Evolutionary conservation across 495 filamentous ascomycete species (phyloP).

Genomic region (Symbiotaphrina buchneri): DNA sequence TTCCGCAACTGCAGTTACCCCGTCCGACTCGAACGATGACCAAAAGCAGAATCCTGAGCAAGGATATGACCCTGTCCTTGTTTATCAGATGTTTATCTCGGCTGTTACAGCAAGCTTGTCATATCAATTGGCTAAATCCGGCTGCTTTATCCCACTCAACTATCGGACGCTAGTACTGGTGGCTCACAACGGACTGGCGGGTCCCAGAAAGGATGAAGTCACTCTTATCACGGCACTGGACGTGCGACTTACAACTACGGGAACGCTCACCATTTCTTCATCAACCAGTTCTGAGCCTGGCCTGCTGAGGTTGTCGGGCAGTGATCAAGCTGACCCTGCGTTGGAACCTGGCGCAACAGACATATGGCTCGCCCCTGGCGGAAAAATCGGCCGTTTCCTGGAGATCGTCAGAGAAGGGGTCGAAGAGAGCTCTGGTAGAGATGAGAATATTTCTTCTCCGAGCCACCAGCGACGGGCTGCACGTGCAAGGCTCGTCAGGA

Average conservation of each 20-base stretch:
- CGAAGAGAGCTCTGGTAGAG: background rate
- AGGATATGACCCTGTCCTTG: slow-evolving; percentile 1
- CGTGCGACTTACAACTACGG: slow-evolving; percentile 5
- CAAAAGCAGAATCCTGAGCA: background rate
- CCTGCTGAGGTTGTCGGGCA: background rate
- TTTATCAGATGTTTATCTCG: slow-evolving; percentile 10
- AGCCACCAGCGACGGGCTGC: slow-evolving; percentile 1
- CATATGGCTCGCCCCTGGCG: slow-evolving; percentile 5
- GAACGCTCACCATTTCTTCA: slow-evolving; percentile 4
- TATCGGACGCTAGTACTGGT: slow-evolving; percentile 11
- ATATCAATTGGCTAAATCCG: slow-evolving; percentile 8
- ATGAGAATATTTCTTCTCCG: slow-evolving; percentile 1
- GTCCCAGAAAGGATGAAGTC: too few relatives aligned
- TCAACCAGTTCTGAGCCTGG: background rate
- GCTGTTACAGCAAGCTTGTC: slow-evolving; percentile 9
- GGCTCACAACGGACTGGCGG: too few relatives aligned
- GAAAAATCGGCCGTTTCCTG: slow-evolving; percentile 1
- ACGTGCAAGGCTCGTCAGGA: slow-evolving; percentile 1
- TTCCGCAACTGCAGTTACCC: background rate
- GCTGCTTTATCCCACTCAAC: slow-evolving; percentile 10
- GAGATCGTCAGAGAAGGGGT: background rate
- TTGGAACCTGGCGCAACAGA: background rate
- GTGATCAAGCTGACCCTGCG: background rate
- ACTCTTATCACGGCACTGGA: slow-evolving; percentile 4
- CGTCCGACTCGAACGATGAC: background rate